phyloP scores from a whole-genome alignment of 2,329 filamentous ascomycete species.

The Pseudogymnoascus sp. region DNA sequence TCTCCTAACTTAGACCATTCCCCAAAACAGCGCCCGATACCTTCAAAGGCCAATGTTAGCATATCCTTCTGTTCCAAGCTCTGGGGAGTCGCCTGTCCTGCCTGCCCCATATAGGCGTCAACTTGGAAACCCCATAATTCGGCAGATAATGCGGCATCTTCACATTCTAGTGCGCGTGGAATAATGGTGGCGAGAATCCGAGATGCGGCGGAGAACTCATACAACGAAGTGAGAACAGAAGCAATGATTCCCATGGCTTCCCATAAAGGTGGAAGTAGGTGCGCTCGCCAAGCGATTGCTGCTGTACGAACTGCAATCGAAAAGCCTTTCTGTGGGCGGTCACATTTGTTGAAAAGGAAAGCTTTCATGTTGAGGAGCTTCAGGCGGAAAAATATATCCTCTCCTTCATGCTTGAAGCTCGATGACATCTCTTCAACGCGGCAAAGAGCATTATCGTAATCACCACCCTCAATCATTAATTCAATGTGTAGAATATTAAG shows the following conservation, averaged over 20 bases:
- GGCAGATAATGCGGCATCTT: constrained; percentile 48
- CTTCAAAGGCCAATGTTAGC: constrained; percentile 40
- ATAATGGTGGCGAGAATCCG: constrained; percentile 52
- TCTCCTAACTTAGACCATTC: constrained; percentile 52
- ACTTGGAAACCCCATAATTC: constrained; percentile 51
- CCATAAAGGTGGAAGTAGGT: constrained; percentile 52
- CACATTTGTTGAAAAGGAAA: constrained; percentile 48
- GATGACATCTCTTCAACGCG: constrained; percentile 44
- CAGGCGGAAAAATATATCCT: constrained; percentile 54
- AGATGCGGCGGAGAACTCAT: constrained; percentile 48
- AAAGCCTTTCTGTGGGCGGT: constrained; percentile 55
- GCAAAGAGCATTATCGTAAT: constrained; percentile 44
- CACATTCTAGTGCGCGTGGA: constrained; percentile 55
- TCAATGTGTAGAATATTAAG: constrained; percentile 53
- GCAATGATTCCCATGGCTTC: constrained; percentile 49
- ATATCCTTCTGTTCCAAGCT: constrained; percentile 38
- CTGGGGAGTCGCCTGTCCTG: constrained; percentile 34
- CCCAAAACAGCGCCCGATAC: constrained; percentile 40
- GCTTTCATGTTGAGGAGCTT: constrained; percentile 56
- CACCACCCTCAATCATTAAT: constrained; percentile 43
- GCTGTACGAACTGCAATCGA: constrained; percentile 57
- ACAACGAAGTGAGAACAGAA: constrained; percentile 49
- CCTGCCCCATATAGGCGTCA: constrained; percentile 58
- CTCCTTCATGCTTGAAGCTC: constrained; percentile 43
- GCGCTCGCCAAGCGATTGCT: constrained; percentile 50